These are phyloP conservation scores for Apiotrichum veenhuisii DNA, from an alignment of 1,284 basidiomycete species.

Conservation along the genomic window DNA sequence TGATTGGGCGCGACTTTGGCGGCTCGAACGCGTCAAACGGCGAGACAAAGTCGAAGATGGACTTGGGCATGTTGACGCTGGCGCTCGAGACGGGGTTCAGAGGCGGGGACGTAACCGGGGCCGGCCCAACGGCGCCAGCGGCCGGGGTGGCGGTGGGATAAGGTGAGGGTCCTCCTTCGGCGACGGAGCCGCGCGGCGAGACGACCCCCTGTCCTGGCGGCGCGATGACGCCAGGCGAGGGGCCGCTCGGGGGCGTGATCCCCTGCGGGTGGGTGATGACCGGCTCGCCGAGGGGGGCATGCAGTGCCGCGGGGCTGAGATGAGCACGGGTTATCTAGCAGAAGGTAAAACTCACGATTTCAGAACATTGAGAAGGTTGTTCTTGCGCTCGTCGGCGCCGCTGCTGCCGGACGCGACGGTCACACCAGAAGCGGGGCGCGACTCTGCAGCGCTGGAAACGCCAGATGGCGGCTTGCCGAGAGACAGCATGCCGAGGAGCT, in stretches of 20 bases:
- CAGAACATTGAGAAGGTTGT: conserved; percentile 8
- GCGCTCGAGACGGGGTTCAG: neutral
- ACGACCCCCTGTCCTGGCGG: neutral
- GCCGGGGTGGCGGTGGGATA: neutral
- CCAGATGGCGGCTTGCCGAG: conserved; percentile 1
- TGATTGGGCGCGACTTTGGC: conserved; percentile 11
- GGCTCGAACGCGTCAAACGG: conserved; percentile 43
- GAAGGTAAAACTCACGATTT: conserved; percentile 7
- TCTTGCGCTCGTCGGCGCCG: conserved; percentile 7
- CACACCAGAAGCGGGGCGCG: neutral
- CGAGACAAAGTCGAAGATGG: conserved; percentile 44
- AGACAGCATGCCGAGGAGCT: conserved; percentile 20
- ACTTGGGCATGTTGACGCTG: conserved; percentile 14
- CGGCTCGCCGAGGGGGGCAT: conserved; percentile 7
- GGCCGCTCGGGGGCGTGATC: neutral
- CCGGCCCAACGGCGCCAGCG: neutral
- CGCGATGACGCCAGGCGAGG: neutral
- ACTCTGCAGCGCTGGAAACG: neutral
- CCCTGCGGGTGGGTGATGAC: conserved; percentile 12
- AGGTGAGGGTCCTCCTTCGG: neutral
- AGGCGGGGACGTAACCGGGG: neutral
- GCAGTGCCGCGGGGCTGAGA: neutral
- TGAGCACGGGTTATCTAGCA: too few species aligned
- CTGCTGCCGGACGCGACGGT: neutral
- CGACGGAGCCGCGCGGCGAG: neutral